Percentiles rank a stretch among this genome's conserved stretches.
Evolutionary conservation across 495 filamentous ascomycete species (phyloP).

Genomic region (Trichocladium antarcticum): DNA sequence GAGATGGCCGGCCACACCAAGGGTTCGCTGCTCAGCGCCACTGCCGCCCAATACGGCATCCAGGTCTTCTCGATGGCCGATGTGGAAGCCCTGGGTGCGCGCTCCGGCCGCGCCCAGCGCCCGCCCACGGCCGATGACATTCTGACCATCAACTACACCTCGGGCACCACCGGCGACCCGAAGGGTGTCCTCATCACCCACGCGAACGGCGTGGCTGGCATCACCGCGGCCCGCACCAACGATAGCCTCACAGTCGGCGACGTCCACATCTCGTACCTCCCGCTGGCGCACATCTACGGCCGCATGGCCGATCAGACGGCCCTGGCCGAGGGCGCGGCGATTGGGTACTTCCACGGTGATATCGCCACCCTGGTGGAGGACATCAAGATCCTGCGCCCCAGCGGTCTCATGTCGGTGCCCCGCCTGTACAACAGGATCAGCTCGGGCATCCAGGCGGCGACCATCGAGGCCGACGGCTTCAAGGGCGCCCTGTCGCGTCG

Average conservation of each 20-base stretch:
- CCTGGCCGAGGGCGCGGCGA: conserved; percentile 58
- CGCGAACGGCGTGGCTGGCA: conserved; percentile 63
- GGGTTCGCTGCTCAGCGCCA: conserved; percentile 56
- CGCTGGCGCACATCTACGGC: conserved; percentile 88
- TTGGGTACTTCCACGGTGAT: conserved; percentile 94
- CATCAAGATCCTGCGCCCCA: conserved; percentile 75
- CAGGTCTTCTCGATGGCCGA: conserved; percentile 66
- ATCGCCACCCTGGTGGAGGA: conserved; percentile 83
- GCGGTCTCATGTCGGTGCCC: conserved; percentile 77
- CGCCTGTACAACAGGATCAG: conserved; percentile 89
- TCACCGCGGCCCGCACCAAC: conserved; percentile 45
- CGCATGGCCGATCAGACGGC: conserved; percentile 68
- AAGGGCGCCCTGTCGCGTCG: conserved; percentile 72
- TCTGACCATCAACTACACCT: conserved; percentile 96
- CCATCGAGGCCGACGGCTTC: conserved; percentile 66
- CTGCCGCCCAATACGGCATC: conserved; percentile 62
- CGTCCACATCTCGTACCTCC: conserved; percentile 73
- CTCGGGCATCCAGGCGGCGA: conserved; percentile 63
- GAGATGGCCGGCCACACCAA: conserved; percentile 73
- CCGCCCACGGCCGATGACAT: conserved; percentile 65
- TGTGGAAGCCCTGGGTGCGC: conserved; percentile 62
- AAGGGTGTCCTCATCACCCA: conserved; percentile 91
- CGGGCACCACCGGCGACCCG: conserved; percentile 85
- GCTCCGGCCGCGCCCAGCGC: conserved; percentile 52
- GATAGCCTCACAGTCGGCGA: conserved; percentile 44